Percentiles rank a stretch among this genome's conserved stretches.
phyloP scores from a whole-genome alignment of 345 rosid genomes.

The Carallia pectinifolia region DNA sequence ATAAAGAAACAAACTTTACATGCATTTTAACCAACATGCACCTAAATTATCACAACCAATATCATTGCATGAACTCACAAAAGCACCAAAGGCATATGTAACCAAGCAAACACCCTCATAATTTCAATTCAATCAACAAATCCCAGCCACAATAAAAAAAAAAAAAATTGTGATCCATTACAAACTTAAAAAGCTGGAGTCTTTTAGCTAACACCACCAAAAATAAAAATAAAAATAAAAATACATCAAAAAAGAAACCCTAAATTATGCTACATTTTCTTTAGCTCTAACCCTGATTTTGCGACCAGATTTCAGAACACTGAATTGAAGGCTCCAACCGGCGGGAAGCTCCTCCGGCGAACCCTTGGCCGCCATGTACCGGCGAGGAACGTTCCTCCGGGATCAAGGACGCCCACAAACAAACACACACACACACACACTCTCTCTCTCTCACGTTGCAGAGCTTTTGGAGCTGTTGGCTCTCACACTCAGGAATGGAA shows the following conservation, averaged over 20 bases:
- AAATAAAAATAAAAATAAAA: not conserved
- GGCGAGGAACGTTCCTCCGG: too few species aligned
- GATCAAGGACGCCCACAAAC: too few species aligned
- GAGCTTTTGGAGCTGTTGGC: too few species aligned
- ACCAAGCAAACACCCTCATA: not conserved
- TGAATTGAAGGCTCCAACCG: slow-evolving; percentile 47
- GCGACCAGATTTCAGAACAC: slow-evolving; percentile 45
- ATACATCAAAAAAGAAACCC: not conserved
- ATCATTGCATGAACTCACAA: not conserved
- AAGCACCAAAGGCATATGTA: not conserved
- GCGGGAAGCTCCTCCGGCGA: slow-evolving; percentile 50
- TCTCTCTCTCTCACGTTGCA: too few species aligned
- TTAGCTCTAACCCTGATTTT: slow-evolving; percentile 35
- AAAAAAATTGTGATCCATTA: too few species aligned
- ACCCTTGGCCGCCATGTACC: slow-evolving; percentile 16
- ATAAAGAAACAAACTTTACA: not conserved
- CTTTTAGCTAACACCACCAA: not conserved
- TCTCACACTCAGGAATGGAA: too few species aligned
- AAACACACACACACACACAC: too few species aligned
- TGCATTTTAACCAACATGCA: not conserved
- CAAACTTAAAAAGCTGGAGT: too few species aligned
- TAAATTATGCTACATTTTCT: not conserved
- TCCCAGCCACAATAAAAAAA: not conserved
- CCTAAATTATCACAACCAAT: not conserved
- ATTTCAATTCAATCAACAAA: not conserved